Conservation (phyloP, 2,329 filamentous ascomycete genomes). For the Colletotrichum cereale region DNA sequence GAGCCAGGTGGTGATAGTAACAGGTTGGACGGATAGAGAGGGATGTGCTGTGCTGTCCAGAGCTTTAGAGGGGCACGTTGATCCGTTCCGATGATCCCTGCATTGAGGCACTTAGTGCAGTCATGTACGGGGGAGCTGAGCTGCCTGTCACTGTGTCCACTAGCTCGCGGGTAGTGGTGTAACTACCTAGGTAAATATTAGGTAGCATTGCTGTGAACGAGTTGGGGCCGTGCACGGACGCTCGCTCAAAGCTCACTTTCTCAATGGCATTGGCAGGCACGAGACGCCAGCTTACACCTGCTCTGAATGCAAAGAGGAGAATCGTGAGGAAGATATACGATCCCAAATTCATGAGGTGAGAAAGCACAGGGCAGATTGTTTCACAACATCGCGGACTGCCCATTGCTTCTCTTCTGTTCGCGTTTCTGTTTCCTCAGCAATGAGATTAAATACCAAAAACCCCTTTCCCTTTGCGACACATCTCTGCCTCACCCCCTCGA, state of each 20-base stretch:
- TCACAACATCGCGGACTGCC: constrained; percentile 9
- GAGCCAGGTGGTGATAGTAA: constrained; percentile 29
- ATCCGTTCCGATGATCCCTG: constrained; percentile 34
- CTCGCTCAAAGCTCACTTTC: constrained; percentile 22
- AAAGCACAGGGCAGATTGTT: constrained; percentile 39
- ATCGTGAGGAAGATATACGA: constrained; percentile 14
- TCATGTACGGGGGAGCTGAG: background rate
- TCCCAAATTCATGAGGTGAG: constrained; percentile 26
- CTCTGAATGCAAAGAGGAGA: constrained; percentile 16
- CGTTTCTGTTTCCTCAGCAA: background rate
- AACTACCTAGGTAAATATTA: background rate
- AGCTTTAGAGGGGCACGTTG: constrained; percentile 24
- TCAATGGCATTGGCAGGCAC: constrained; percentile 32
- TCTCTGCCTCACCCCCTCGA: background rate
- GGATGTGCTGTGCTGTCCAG: constrained; percentile 30
- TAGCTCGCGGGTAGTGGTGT: background rate
- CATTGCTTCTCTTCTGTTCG: constrained; percentile 7
- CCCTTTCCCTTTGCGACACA: background rate
- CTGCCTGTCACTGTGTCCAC: constrained; percentile 21
- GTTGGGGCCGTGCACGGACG: constrained; percentile 28
- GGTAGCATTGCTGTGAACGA: constrained; percentile 6
- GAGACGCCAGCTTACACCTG: constrained; percentile 39
- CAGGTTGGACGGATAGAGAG: background rate
- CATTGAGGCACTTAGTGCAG: background rate
- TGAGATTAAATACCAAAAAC: constrained; percentile 3